A percentile compares a stretch with the other conserved stretches of the same genome.
Evolutionary conservation across 2,329 filamentous ascomycete genomes (phyloP).

Genomic region (Colletotrichum cordylinicola): DNA sequence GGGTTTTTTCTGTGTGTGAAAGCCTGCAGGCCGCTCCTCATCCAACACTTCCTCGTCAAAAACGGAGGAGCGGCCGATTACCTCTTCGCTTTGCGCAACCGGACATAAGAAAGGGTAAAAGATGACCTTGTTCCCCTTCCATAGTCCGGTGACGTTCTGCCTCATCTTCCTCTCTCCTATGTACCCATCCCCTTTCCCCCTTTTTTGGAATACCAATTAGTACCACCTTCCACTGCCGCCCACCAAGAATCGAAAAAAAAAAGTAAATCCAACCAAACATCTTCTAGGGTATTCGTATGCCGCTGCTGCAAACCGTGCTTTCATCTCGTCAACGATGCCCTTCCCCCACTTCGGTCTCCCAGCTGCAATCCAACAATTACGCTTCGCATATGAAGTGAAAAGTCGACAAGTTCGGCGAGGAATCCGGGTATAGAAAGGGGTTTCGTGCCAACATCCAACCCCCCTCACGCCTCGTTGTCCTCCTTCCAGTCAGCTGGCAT

Average conservation of each 20-base stretch:
- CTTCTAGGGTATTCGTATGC: conserved; percentile 21
- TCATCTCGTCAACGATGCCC: neutral
- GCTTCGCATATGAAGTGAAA: neutral
- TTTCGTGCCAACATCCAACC: neutral
- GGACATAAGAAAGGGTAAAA: neutral
- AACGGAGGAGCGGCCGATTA: neutral
- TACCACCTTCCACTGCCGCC: neutral
- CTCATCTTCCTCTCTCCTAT: neutral
- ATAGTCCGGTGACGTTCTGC: neutral
- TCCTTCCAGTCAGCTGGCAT: neutral
- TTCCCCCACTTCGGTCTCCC: neutral
- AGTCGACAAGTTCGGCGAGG: neutral
- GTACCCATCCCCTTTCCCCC: neutral
- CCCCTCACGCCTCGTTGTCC: neutral
- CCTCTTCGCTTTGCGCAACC: neutral
- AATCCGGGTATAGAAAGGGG: neutral
- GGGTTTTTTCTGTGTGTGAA: neutral
- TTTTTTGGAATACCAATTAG: neutral
- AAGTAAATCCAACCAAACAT: neutral
- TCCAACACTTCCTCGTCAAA: neutral
- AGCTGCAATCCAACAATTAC: neutral
- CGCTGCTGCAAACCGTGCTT: neutral
- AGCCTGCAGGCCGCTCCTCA: neutral
- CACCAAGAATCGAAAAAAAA: conserved; percentile 15
- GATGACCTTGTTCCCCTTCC: neutral